These are phyloP conservation scores for Candida ulmi DNA, from an alignment of 805 yeast species.

Conservation along the genomic window DNA sequence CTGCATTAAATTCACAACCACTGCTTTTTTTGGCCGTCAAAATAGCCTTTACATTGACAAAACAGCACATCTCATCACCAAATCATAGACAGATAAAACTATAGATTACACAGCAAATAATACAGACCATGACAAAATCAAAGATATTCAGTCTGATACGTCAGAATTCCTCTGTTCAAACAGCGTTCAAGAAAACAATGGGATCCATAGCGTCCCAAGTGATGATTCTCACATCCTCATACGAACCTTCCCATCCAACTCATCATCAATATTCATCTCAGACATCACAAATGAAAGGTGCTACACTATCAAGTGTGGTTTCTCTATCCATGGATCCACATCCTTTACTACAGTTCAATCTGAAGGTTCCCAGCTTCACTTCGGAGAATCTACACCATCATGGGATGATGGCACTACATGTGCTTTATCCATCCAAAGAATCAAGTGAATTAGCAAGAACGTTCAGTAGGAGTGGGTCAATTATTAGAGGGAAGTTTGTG, in stretches of 20 bases:
- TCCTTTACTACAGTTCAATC: constrained; percentile 79
- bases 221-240: constrained; percentile 53
- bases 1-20: too few species aligned
- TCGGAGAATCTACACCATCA: constrained; percentile 57
- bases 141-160: constrained; percentile 5
- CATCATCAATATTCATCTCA: constrained; percentile 16
- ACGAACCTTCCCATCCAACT: constrained; percentile 18
- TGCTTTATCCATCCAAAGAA: constrained; percentile 54
- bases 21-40: too few species aligned
- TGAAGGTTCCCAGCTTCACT: constrained; percentile 83
- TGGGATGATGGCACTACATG: constrained; percentile 64
- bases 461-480: constrained; percentile 53
- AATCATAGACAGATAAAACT: too few species aligned
- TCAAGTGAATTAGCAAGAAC: constrained; percentile 57
- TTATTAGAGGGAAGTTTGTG: constrained; percentile 22
- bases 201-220: constrained; percentile 45
- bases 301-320: constrained; percentile 81
- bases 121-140: neutral
- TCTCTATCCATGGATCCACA: constrained; percentile 74
- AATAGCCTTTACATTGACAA: too few species aligned
- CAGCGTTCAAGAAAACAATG: constrained; percentile 34
- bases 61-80: too few species aligned
- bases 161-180: constrained; percentile 9
- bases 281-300: constrained; percentile 46
- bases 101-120: neutral